Evolutionary conservation across 2,329 filamentous ascomycete genomes (phyloP).

Genomic region (Epichloe uncinata): DNA sequence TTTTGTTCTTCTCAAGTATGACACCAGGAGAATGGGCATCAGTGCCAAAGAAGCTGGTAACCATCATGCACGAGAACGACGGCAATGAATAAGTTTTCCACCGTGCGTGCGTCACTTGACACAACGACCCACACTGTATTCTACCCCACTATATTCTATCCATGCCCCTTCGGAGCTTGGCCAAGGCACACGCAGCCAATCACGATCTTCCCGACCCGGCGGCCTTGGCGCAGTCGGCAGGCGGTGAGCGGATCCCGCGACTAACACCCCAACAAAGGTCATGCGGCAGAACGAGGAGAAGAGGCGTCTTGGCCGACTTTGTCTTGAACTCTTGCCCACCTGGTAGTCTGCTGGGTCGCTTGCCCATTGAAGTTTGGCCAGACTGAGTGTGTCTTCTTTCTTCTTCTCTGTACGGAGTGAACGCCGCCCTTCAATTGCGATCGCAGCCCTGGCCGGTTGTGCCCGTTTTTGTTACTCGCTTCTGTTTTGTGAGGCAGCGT

Average conservation of each 20-base stretch:
- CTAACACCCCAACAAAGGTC: constrained; percentile 7
- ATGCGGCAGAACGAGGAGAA: constrained; percentile 1
- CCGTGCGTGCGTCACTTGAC: neutral
- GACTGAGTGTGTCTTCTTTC: neutral
- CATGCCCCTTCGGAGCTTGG: neutral
- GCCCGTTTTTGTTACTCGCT: neutral
- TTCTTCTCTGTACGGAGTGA: neutral
- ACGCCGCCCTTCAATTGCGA: neutral
- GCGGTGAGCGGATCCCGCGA: constrained; percentile 10
- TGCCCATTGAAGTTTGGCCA: neutral
- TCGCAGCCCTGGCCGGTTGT: neutral
- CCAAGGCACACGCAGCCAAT: constrained; percentile 4
- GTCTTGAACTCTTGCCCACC: neutral
- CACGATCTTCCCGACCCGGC: constrained; percentile 1
- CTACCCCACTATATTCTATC: neutral
- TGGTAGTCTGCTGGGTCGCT: neutral
- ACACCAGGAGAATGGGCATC: no score
- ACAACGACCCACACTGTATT: neutral
- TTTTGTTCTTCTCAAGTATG: no score
- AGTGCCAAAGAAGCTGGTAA: no score
- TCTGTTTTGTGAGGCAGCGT: neutral
- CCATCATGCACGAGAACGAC: neutral
- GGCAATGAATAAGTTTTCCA: neutral
- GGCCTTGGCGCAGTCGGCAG: constrained; percentile 7
- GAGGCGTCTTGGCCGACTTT: neutral